A percentile compares a stretch with the other conserved stretches of the same genome.
These are phyloP conservation scores for Arthrobotrys sphaeroides DNA, from an alignment of 2,329 filamentous ascomycete species.

Conservation along the genomic window DNA sequence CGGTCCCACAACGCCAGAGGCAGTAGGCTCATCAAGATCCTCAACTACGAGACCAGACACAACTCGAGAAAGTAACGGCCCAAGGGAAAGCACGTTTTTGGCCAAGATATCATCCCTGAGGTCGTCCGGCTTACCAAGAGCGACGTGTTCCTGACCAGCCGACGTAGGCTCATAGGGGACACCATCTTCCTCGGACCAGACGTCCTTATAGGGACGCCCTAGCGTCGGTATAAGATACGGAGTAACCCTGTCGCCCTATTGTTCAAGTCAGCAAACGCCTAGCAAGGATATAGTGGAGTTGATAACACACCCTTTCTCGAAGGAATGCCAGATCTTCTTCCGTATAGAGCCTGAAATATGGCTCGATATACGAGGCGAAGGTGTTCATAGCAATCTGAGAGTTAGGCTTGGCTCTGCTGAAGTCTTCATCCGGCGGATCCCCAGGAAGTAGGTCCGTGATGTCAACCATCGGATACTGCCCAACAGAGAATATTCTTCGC, in stretches of 20 bases:
- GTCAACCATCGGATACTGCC: constrained; percentile 81
- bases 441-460: constrained; percentile 86
- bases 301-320: constrained; percentile 72
- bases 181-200: constrained; percentile 96
- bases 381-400: constrained; percentile 95
- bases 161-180: constrained; percentile 66
- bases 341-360: constrained; percentile 85
- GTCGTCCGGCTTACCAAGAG: constrained; percentile 77
- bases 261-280: background rate
- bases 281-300: background rate
- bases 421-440: constrained; percentile 90
- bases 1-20: constrained; percentile 50
- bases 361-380: constrained; percentile 91
- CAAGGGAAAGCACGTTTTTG: constrained; percentile 87
- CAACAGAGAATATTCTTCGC: constrained; percentile 87
- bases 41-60: constrained; percentile 84
- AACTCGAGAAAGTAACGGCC: constrained; percentile 83
- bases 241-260: constrained; percentile 76
- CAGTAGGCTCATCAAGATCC: constrained; percentile 61
- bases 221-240: constrained; percentile 88
- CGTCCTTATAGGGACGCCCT: constrained; percentile 85
- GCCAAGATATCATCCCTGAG: constrained; percentile 87
- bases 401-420: constrained; percentile 89
- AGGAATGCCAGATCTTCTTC: constrained; percentile 95
- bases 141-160: constrained; percentile 51